Conservation (phyloP, 768 basidiomycete genomes). For the Trichaptum fuscoviolaceum region DNA sequence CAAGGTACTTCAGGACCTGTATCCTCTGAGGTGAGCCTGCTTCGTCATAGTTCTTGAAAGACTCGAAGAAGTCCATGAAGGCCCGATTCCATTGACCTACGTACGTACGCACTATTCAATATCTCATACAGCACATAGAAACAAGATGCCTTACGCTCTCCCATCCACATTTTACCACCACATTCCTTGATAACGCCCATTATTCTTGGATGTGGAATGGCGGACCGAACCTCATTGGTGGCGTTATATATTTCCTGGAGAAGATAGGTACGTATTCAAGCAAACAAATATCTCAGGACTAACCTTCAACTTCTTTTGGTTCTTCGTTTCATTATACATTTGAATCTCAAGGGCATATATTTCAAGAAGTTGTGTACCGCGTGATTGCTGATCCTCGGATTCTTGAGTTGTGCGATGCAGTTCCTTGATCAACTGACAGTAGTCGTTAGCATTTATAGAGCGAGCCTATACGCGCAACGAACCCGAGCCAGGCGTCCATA, state of each 20-base stretch:
- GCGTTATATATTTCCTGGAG: slow-evolving; percentile 94
- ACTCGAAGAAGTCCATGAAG: slow-evolving; percentile 97
- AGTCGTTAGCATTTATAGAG: background rate
- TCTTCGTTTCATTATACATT: slow-evolving; percentile 97
- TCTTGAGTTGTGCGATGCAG: slow-evolving; percentile 66
- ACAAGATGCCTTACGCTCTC: slow-evolving; percentile 63
- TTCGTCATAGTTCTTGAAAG: slow-evolving; percentile 98
- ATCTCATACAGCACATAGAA: slow-evolving; percentile 3
- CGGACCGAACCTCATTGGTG: slow-evolving; percentile 85
- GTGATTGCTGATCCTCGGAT: slow-evolving; percentile 73
- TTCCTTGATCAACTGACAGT: slow-evolving; percentile 65
- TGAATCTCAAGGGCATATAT: slow-evolving; percentile 98
- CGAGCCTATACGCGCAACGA: slow-evolving; percentile 8
- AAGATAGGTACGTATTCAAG: background rate
- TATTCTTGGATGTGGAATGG: slow-evolving; percentile 96
- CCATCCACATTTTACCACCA: slow-evolving; percentile 99
- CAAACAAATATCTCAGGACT: background rate
- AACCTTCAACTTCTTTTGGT: slow-evolving; percentile 94
- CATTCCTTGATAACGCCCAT: slow-evolving; percentile 99
- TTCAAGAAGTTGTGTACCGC: slow-evolving; percentile 90
- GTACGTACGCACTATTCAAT: slow-evolving; percentile 25
- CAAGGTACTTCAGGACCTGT: slow-evolving; percentile 97
- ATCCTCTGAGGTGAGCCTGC: slow-evolving; percentile 95
- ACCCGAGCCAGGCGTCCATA: slow-evolving; percentile 81
- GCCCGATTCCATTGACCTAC: slow-evolving; percentile 94